Percentiles rank a stretch among this genome's conserved stretches.
Evolutionary conservation across 371 early-diverging fungal genomes (phyloP).

Genomic region (Batrachochytrium dendrobatidis): DNA sequence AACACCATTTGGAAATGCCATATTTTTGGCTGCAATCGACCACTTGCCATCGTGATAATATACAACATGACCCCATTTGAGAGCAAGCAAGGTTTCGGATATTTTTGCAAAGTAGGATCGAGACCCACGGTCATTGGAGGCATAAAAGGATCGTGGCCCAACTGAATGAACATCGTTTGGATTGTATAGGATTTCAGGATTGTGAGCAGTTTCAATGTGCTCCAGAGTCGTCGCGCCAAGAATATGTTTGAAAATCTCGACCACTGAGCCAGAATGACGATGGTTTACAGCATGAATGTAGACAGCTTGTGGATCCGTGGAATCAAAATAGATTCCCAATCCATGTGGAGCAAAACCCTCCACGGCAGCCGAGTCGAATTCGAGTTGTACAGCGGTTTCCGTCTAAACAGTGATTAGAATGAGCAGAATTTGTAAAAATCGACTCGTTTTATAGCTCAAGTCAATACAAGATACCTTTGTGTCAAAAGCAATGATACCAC

Average conservation of each 20-base stretch:
- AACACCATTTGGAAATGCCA: not conserved
- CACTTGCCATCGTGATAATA: not conserved
- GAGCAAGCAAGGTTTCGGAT: not conserved
- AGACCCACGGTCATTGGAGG: not conserved
- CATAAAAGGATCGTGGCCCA: not conserved
- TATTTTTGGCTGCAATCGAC: not conserved
- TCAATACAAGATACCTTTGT: too few relatives aligned
- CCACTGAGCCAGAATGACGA: not conserved
- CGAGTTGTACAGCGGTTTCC: too few relatives aligned
- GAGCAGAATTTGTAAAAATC: too few relatives aligned
- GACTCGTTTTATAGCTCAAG: too few relatives aligned
- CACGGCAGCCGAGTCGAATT: not conserved
- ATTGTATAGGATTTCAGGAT: not conserved
- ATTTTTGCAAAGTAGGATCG: not conserved
- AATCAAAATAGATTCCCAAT: not conserved
- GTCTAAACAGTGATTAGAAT: too few relatives aligned
- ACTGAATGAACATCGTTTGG: not conserved
- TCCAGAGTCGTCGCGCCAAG: not conserved
- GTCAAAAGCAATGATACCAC: constrained; percentile 1
- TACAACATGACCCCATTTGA: not conserved
- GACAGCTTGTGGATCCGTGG: not conserved
- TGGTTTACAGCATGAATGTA: not conserved
- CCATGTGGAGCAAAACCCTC: not conserved
- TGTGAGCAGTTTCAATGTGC: not conserved
- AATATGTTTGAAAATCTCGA: constrained; percentile 1